Base-by-base conservation (phyloP, 2,329 filamentous ascomycete species). In the Arthrobotrys conoides region DNA sequence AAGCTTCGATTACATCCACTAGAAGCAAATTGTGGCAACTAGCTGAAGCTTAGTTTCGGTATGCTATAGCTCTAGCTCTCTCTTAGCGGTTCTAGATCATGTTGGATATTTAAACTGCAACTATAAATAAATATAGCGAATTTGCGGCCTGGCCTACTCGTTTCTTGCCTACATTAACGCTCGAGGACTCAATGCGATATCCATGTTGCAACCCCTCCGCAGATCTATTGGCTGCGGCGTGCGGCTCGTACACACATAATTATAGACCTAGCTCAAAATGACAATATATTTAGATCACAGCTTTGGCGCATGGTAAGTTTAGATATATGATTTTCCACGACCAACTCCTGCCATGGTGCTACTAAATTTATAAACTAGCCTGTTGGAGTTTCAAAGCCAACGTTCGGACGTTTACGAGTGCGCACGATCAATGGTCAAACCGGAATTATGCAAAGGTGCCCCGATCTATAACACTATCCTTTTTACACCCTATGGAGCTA, bases 401-500 rank as follows among this genome's bases (percentile, higher is more conserved):
- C 27, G 27, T 30, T 30, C 27, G 27, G 27, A 59, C 14, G 24
- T 18, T 24, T 24, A 1, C 18, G 24, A 18, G 3, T 46, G n/a
- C 27, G 51, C 22, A 55, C 20, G 51, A 8, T 44, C n/a, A 12
- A 61, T 41, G 4, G 20, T 61, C 36, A 61, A 61, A 44, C 57
- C 57, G 57, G 57, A 61, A 61, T 59, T n/a, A 38, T 30, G 30
- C 53, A 20, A 22, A 20, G 14, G n/a, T 44, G 27, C 57, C 36
- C 57, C 57, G 33, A 33, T 46, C 44, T 46, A 5, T 46, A 46
- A 1, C n/a, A 5, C 24, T 24, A 12, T 14, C 9, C 8, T 3
- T 30, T 24, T 30, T 33, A 55, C 16, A 30, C 12, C 18, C 30
- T 38, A 6, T 59, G n/a, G 53, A 59, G 33, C 24, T 59, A 22